These are phyloP conservation scores for Saccharomyces cerevisiae DNA, from an alignment of 805 yeast species.

Conservation along the genomic window DNA sequence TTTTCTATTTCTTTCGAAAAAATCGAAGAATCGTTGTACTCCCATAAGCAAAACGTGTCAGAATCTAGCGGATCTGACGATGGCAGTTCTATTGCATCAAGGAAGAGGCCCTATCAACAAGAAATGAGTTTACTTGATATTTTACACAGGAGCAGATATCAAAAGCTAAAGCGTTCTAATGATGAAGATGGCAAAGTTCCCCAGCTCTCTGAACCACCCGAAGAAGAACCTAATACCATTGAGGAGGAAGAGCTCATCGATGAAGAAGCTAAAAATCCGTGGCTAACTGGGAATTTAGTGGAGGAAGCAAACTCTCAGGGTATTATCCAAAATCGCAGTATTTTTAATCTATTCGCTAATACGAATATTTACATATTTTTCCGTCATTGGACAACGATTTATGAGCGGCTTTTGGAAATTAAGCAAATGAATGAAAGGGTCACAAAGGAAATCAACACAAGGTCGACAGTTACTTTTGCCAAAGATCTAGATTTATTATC, in stretches of 20 bases:
- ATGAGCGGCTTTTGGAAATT: constrained; percentile 70
- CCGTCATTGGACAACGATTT: constrained; percentile 75
- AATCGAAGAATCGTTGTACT: constrained; percentile 32
- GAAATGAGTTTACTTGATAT: constrained; percentile 20
- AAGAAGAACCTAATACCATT: constrained; percentile 27
- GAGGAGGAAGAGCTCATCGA: constrained; percentile 25
- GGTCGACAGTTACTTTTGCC: constrained; percentile 69
- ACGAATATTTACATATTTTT: constrained; percentile 82
- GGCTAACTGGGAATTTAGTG: constrained; percentile 29
- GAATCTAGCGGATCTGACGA: constrained; percentile 16
- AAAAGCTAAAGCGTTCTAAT: constrained; percentile 18
- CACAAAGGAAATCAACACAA: constrained; percentile 56
- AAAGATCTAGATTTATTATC: constrained; percentile 75
- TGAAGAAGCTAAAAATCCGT: constrained; percentile 27
- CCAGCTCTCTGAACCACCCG: constrained; percentile 11
- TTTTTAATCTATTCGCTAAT: constrained; percentile 76
- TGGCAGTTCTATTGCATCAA: constrained; percentile 10
- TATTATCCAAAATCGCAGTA: constrained; percentile 36
- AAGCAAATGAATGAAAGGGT: constrained; percentile 65
- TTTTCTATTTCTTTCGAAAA: constrained; percentile 50
- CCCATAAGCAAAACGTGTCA: constrained; percentile 27
- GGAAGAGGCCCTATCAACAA: constrained; percentile 28
- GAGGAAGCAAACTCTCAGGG: constrained; percentile 28
- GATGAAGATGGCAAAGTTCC: constrained; percentile 16
- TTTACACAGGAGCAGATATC: constrained; percentile 35